Evolutionary conservation across 163 green algal genomes (phyloP), one percentile per base, ranked within the genome.

Genomic region (Trebouxiophyceae sp.): DNA sequence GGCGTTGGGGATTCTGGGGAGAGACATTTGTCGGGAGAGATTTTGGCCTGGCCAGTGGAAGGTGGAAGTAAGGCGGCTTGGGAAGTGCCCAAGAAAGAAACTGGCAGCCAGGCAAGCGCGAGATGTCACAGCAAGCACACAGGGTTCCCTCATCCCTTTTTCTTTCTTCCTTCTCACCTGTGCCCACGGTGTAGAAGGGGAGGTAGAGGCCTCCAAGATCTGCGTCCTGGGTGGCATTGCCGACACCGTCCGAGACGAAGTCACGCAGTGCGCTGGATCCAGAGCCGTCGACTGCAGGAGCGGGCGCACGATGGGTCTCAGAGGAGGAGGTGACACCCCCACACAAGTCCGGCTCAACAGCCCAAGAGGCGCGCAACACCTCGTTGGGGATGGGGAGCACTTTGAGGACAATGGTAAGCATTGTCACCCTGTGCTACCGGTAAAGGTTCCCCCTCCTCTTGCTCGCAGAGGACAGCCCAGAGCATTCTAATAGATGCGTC

Each of bases 141-240:
- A n/a, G n/a, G n/a, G n/a, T n/a, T n/a, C n/a, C n/a, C n/a, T n/a
- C n/a, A n/a, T n/a, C n/a, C n/a, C n/a, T n/a, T n/a, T n/a, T n/a
- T 28, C 16, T 59, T 6, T 26, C 16, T 20, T 28, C 50, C 59
- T 45, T 45, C 46, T 20, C 29, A 5, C 61, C 45, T 5, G 45
- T 47, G 28, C 61, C 61, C 22, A 60, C 61, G 26, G 61, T 59
- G 45, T 67, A 67, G 61, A 60, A 67, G 7, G 61, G 61, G 1
- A 67, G 45, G 30, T 59, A 67, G 20, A 66, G 34, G 2, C 60
- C 60, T 56, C 5, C 60, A 47, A 4, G 28, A 26, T 39, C 47
- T 26, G 47, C 22, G 19, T 57, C 61, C 45, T 67, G 61, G 4
- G 61, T 67, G 5, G 61, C 61, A 29, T 67, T 67, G 7, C 45